Evolutionary conservation across 306 rosid genomes (phyloP).

Genomic region (Sicyos edulis): DNA sequence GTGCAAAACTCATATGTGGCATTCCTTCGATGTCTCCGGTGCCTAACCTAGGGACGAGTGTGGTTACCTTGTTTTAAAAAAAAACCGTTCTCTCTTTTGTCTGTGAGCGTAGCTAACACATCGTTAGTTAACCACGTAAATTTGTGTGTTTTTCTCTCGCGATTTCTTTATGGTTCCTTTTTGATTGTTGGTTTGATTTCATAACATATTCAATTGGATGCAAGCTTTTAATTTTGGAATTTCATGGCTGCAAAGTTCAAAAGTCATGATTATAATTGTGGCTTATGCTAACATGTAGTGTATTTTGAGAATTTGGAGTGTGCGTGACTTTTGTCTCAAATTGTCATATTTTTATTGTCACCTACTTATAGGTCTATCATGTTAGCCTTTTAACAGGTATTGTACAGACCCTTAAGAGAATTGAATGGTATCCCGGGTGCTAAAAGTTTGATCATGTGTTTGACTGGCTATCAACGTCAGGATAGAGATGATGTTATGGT

Average conservation of each 20-base stretch:
- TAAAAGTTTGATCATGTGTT: slow-evolving; percentile 49
- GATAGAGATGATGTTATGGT: slow-evolving; percentile 95
- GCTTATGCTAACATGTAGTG: background rate
- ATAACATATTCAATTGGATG: too few species aligned
- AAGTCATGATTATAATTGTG: background rate
- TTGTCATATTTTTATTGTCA: background rate
- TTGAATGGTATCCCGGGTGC: slow-evolving; percentile 77
- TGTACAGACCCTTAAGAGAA: slow-evolving; percentile 70
- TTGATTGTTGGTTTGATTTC: too few species aligned
- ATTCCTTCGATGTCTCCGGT: too few species aligned
- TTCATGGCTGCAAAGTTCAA: background rate
- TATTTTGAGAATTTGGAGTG: background rate
- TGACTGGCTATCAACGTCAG: slow-evolving; percentile 89
- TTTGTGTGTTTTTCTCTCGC: too few species aligned
- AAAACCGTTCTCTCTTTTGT: too few species aligned
- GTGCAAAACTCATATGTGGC: too few species aligned
- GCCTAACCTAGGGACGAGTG: too few species aligned
- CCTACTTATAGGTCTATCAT: slow-evolving; percentile 5
- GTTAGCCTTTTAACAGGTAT: slow-evolving; percentile 45
- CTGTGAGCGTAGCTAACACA: too few species aligned
- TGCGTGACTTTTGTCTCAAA: background rate
- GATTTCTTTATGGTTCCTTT: too few species aligned
- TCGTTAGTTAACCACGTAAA: too few species aligned
- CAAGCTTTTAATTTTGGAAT: background rate
- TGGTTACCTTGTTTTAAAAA: too few species aligned